Percentiles rank a stretch among this genome's conserved stretches.
Evolutionary conservation across 148 eudicot species (phyloP).

Genomic region (Fagopyrum homotropicum): DNA sequence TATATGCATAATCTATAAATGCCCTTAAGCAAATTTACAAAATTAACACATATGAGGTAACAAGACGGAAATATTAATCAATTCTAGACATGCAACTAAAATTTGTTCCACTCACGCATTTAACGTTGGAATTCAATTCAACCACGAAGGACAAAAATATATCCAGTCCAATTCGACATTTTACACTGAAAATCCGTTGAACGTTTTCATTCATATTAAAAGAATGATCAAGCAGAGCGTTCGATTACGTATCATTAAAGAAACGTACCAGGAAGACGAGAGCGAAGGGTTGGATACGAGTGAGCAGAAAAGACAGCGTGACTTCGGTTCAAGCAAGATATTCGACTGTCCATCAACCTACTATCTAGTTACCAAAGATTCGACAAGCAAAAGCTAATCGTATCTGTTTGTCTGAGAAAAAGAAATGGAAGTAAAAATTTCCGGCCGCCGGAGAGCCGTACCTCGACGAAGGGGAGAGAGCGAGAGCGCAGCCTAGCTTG

Average conservation of each 20-base stretch:
- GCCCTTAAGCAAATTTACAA: neutral
- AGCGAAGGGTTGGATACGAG: slow-evolving; percentile 8
- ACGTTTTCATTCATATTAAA: neutral
- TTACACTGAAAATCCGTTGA: neutral
- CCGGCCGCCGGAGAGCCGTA: neutral
- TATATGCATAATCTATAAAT: neutral
- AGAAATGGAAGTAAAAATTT: neutral
- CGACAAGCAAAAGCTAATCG: neutral
- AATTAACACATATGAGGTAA: neutral
- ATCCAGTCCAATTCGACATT: neutral
- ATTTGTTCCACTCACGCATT: neutral
- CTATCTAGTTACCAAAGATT: neutral
- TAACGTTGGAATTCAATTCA: neutral
- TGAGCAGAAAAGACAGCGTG: slow-evolving; percentile 4
- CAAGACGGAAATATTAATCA: neutral
- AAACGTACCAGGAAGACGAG: slow-evolving; percentile 13
- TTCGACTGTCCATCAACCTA: slow-evolving; percentile 15
- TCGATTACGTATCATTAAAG: neutral
- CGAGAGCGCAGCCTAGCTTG: neutral
- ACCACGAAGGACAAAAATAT: neutral
- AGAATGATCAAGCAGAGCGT: neutral
- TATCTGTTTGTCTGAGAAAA: neutral
- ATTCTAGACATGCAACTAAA: neutral
- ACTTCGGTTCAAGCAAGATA: slow-evolving; percentile 13
- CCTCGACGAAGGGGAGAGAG: neutral